Conservation (phyloP, 2,329 filamentous ascomycete species). For the Paramyrothecium roridum region DNA sequence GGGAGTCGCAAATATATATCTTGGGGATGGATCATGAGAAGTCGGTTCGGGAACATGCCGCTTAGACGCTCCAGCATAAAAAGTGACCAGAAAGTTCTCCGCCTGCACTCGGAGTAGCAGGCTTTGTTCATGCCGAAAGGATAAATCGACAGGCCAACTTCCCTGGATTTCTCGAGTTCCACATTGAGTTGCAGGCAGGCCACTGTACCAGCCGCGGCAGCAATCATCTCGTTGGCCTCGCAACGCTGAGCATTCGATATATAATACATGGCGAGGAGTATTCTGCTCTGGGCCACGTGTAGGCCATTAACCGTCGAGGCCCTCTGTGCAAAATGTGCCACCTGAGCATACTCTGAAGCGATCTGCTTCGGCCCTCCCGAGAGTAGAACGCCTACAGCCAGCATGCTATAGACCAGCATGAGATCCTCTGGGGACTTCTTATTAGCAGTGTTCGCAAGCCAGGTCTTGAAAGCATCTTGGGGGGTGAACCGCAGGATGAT, state of each 20-base stretch:
- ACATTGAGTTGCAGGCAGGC: constrained; percentile 60
- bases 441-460: constrained; percentile 29
- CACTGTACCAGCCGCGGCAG: constrained; percentile 58
- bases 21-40: constrained; percentile 56
- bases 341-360: constrained; percentile 39
- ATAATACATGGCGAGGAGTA: constrained; percentile 66
- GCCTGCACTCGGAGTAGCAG: constrained; percentile 62
- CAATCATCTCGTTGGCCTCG: constrained; percentile 62
- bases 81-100: constrained; percentile 70
- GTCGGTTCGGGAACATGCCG: constrained; percentile 51
- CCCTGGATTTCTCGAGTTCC: constrained; percentile 49
- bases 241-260: constrained; percentile 57
- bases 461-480: constrained; percentile 34
- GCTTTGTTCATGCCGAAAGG: constrained; percentile 56
- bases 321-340: constrained; percentile 54
- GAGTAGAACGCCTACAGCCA: constrained; percentile 34
- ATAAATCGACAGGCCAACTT: constrained; percentile 33
- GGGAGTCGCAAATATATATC: constrained; percentile 68
- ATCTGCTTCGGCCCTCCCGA: constrained; percentile 33
- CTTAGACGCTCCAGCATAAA: constrained; percentile 68
- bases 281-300: constrained; percentile 63
- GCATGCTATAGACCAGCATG: constrained; percentile 44
- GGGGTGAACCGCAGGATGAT: constrained; percentile 40
- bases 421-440: constrained; percentile 37
- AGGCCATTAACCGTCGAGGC: constrained; percentile 32